Conservation (phyloP, 208 protist genomes). For the Acanthamoeba healyi region DNA sequence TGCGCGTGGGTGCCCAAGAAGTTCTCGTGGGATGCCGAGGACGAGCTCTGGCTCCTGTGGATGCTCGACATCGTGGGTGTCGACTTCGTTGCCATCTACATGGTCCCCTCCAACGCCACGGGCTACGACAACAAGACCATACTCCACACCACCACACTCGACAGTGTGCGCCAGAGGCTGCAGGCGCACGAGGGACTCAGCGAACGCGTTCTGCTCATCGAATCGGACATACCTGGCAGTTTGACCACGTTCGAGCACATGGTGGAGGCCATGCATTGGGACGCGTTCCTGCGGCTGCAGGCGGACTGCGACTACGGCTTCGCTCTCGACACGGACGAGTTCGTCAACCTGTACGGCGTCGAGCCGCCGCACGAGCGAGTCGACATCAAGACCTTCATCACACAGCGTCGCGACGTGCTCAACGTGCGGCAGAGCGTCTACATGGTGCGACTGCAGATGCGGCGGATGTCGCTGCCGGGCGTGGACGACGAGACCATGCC, state of each 20-base stretch:
- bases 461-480: too few relatives aligned
- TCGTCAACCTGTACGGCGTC: neutral
- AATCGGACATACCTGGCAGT: too few relatives aligned
- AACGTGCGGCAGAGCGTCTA: too few relatives aligned
- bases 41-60: conserved; percentile 39
- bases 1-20: neutral
- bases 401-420: neutral
- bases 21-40: neutral
- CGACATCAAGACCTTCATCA: conserved; percentile 20
- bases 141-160: neutral
- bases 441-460: too few relatives aligned
- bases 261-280: neutral
- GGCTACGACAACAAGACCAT: neutral
- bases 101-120: neutral
- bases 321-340: conserved; percentile 24
- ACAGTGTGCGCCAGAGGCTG: too few relatives aligned
- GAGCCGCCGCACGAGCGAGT: neutral
- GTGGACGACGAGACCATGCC: too few relatives aligned
- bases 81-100: neutral
- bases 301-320: neutral
- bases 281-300: neutral
- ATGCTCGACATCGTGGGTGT: conserved; percentile 36
- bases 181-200: too few relatives aligned
- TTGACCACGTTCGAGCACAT: neutral
- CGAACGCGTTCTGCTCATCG: too few relatives aligned